Percentiles rank a stretch among this genome's conserved stretches.
Evolutionary conservation across 345 rosid genomes (phyloP).

Genomic region (Salix brachista): DNA sequence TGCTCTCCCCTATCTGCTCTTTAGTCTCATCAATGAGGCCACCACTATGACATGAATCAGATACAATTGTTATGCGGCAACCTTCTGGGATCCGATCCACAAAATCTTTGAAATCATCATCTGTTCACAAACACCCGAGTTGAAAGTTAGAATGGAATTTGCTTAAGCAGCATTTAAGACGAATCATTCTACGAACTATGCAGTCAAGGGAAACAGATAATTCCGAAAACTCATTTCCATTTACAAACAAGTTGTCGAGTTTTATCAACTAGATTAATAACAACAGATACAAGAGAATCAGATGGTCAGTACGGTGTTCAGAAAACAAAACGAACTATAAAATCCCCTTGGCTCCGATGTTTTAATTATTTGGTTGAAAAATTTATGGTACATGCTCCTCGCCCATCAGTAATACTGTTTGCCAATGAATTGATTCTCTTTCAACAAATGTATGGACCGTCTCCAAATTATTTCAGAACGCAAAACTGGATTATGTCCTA

Average conservation of each 20-base stretch:
- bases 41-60: slow-evolving; percentile 95
- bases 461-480: not conserved
- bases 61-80: slow-evolving; percentile 61
- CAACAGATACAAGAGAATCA: not conserved
- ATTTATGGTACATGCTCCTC: not conserved
- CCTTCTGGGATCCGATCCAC: slow-evolving; percentile 70
- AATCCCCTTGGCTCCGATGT: not conserved
- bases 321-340: not conserved
- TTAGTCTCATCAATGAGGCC: slow-evolving; percentile 90
- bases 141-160: not conserved
- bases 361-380: not conserved
- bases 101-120: slow-evolving; percentile 84
- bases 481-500: not conserved
- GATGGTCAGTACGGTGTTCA: not conserved
- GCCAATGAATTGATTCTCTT: not conserved
- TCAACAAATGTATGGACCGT: not conserved
- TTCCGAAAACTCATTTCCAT: not conserved
- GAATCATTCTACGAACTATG: not conserved
- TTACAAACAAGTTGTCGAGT: not conserved
- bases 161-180: not conserved
- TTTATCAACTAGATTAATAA: not conserved
- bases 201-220: not conserved
- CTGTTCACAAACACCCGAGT: slow-evolving; percentile 33
- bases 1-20: slow-evolving; percentile 96
- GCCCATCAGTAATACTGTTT: not conserved